Conservation (phyloP, 345 rosid genomes). For the Melaleuca quinquenervia region DNA sequence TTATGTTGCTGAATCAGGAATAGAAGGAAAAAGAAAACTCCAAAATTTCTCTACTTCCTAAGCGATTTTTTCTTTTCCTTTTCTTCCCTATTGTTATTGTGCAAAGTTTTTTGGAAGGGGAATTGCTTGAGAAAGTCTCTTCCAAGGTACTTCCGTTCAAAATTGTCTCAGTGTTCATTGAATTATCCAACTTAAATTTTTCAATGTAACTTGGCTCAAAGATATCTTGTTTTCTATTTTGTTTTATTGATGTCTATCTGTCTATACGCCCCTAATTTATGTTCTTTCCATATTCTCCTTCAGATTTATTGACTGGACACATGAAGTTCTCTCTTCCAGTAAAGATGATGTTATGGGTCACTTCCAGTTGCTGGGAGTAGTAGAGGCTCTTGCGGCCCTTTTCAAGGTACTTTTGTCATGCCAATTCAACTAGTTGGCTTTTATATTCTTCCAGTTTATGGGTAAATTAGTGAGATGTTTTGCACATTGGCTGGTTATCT, state of each 20-base stretch:
- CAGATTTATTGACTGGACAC: slow-evolving; percentile 86
- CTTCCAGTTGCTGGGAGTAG: slow-evolving; percentile 74
- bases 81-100: not conserved
- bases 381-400: slow-evolving; percentile 82
- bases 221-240: not conserved
- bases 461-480: not conserved
- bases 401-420: slow-evolving; percentile 56
- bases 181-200: not conserved
- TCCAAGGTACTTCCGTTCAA: not conserved
- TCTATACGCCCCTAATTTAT: not conserved
- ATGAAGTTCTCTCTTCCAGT: slow-evolving; percentile 55
- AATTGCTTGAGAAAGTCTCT: not conserved
- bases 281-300: not conserved
- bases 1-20: not conserved
- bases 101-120: not conserved
- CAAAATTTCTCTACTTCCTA: not conserved
- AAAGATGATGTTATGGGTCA: slow-evolving; percentile 48
- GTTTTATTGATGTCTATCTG: not conserved
- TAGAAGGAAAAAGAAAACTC: not conserved
- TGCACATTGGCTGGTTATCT: not conserved
- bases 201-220: not conserved
- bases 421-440: not conserved
- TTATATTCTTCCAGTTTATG: not conserved
- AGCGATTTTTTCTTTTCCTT: not conserved
- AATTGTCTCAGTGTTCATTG: not conserved